Percentiles rank a stretch among this genome's conserved stretches.
These are phyloP conservation scores for Alternaria ethzedia DNA, from an alignment of 2,329 filamentous ascomycete genomes.

Conservation along the genomic window DNA sequence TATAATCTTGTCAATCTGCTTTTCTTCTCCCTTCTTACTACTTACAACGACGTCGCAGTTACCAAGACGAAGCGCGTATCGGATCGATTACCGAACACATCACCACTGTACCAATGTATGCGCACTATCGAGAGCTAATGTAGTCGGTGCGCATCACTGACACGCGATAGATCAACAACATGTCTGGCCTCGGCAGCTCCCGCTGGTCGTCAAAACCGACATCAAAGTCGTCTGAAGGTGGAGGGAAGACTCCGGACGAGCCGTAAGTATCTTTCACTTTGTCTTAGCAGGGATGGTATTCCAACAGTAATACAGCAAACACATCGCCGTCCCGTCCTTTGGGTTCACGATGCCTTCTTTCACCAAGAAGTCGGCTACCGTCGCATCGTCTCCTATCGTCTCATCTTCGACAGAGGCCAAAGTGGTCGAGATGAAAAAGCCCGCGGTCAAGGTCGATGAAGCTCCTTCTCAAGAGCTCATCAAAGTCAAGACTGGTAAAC, in stretches of 20 bases:
- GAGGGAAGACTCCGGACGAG: not conserved
- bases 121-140: too few species aligned
- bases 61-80: not conserved
- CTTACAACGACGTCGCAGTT: fast-evolving
- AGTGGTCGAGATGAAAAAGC: not conserved
- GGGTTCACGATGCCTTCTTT: not conserved
- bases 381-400: not conserved
- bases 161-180: not conserved
- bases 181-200: not conserved
- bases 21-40: not conserved
- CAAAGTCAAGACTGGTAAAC: not conserved
- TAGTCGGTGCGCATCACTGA: not conserved
- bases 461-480: fast-evolving
- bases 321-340: not conserved
- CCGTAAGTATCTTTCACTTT: not conserved
- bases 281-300: too few species aligned
- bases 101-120: too few species aligned
- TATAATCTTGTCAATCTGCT: not conserved
- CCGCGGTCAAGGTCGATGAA: not conserved
- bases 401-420: not conserved
- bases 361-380: not conserved
- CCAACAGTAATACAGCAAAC: not conserved
- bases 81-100: too few species aligned
- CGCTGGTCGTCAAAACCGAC: not conserved
- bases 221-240: not conserved